Base-by-base conservation (phyloP, 2,329 filamentous ascomycete genomes). In the Calonectria montana region DNA sequence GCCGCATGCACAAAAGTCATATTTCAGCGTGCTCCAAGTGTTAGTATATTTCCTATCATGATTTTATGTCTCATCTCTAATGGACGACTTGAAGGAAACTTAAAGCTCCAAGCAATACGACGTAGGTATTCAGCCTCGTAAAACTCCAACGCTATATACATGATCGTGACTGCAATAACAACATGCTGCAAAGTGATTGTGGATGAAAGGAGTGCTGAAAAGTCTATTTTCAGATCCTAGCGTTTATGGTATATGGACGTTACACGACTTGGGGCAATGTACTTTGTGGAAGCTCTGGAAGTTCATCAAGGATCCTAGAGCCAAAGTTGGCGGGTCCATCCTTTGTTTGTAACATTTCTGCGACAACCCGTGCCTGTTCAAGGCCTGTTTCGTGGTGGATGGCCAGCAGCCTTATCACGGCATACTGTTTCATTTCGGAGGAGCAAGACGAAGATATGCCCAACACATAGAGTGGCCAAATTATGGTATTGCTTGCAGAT, bases 381-480 rank as follows among this genome's bases (percentile, higher is more conserved):
- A 88, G 78, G 0, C 85, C 85, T 15, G 85, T 86, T 78, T 88
- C 87, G 55, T 81, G 80, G 67, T 85, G 84, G 27, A 89, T 83
- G 12, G 84, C 84, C 53, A 82, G 78, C 45, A 89, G 79, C n/a
- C 87, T 81, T 21, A 84, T 83, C 16, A 88, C 78, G 1, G 86
- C 84, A 55, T 88, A 89, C 3, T 81, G 78, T 59, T 84, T 84
- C 74, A 84, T 84, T 59, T 83, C 80, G 3, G 77, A 73, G 1
- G 83, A 82, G 70, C 86, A 88, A 3, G 83, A 84, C 1, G 86
- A 86, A 23, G 86, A 87, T 77, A 87, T 84, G 65, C 87, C 87
- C 9, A 87, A 83, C 13, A 86, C 83, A 67, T 87, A 89, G 4
- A 89, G 81, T 5, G 87, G 87, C 87, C 86, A 88, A 45, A 89